phyloP scores from a whole-genome alignment of 2,329 filamentous ascomycete species.

The Sporothrix pseudoabietina region DNA sequence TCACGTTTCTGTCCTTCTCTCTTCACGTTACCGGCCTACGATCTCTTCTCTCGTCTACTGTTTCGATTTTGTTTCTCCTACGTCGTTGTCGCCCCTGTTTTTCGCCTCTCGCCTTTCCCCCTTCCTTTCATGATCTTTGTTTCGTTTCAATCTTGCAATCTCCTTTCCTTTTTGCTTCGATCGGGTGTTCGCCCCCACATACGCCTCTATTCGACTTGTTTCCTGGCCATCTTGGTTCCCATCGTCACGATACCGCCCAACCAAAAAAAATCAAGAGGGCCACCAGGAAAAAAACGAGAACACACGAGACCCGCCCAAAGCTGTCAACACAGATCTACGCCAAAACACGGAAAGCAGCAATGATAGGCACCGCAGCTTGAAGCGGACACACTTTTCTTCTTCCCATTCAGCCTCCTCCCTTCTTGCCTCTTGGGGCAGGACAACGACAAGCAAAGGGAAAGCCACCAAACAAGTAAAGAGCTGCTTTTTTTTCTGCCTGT shows the following conservation, averaged over 20 bases:
- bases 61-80: neutral
- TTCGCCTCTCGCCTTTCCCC: neutral
- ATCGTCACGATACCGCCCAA: neutral
- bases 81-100: neutral
- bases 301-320: slow-evolving; percentile 6
- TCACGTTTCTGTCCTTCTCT: neutral
- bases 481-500: neutral
- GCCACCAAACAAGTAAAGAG: neutral
- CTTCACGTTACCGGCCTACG: neutral
- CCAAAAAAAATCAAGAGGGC: neutral
- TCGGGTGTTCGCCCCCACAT: neutral
- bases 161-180: neutral
- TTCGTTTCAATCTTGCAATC: slow-evolving; percentile 13
- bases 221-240: neutral
- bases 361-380: slow-evolving; percentile 20
- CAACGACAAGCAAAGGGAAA: neutral
- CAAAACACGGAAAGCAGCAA: slow-evolving; percentile 18
- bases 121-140: neutral
- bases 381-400: neutral
- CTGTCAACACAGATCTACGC: slow-evolving; percentile 19
- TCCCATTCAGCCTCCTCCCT: slow-evolving; percentile 9
- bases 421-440: neutral
- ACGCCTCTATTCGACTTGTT: neutral
- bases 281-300: neutral
- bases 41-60: neutral